Percentiles rank a stretch among this genome's conserved stretches.
Conservation (phyloP, 192 early-diverging fungal genomes). For the Geranomyces variabilis region DNA sequence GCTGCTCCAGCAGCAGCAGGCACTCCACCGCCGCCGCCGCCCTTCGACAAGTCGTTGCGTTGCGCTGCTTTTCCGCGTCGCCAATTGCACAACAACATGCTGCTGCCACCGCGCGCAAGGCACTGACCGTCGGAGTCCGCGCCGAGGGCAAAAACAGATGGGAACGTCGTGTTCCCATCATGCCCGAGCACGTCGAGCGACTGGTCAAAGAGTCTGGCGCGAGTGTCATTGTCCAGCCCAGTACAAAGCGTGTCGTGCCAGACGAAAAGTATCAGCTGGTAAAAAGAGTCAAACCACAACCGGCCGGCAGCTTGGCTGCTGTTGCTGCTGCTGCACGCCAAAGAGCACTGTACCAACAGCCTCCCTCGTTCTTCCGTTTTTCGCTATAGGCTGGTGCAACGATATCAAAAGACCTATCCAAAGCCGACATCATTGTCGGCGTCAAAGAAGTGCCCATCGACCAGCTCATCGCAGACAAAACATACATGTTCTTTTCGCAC, state of each 20-base stretch:
- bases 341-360: too few species aligned
- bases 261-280: constrained; percentile 83
- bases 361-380: too few species aligned
- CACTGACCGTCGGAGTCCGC: constrained; percentile 76
- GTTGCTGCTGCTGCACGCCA: background rate
- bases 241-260: constrained; percentile 86
- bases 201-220: constrained; percentile 81
- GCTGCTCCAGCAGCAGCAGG: too few species aligned
- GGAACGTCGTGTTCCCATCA: constrained; percentile 91
- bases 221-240: constrained; percentile 88
- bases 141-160: constrained; percentile 96
- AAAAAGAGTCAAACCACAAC: too few species aligned
- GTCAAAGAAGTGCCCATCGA: constrained; percentile 94
- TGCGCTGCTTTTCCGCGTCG: too few species aligned
- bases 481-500: constrained; percentile 94
- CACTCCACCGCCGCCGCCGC: too few species aligned
- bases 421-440: constrained; percentile 89
- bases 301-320: background rate
- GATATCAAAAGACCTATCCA: constrained; percentile 83
- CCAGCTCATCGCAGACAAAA: constrained; percentile 84
- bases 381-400: constrained; percentile 77
- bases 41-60: too few species aligned
- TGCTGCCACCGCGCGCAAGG: background rate
- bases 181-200: constrained; percentile 80
- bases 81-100: too few species aligned